These are phyloP conservation scores for Moricandia moricandioides DNA, from an alignment of 345 rosid species.

Conservation along the genomic window DNA sequence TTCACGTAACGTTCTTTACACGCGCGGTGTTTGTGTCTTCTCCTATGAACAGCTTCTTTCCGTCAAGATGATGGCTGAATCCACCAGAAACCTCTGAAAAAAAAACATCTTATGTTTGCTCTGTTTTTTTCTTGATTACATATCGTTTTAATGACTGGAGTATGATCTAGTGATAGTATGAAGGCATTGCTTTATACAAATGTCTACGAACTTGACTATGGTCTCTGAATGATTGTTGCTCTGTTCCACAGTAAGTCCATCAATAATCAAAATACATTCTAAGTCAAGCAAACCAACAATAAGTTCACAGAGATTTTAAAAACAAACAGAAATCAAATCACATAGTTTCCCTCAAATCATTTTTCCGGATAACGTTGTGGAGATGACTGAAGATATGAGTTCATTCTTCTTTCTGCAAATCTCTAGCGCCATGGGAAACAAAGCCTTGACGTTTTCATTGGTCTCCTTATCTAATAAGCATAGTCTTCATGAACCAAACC, in stretches of 20 bases:
- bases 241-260: not conserved
- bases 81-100: conserved; percentile 17
- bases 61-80: conserved; percentile 23
- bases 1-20: conserved; percentile 46
- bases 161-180: not conserved
- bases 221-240: not conserved
- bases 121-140: not conserved
- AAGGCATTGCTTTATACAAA: not conserved
- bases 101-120: not conserved
- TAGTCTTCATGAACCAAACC: not conserved
- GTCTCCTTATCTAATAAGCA: conserved; percentile 7
- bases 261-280: not conserved
- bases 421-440: not conserved
- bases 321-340: not conserved
- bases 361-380: not conserved
- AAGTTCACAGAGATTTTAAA: not conserved
- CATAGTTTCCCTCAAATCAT: not conserved
- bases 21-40: conserved; percentile 43
- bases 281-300: not conserved
- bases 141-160: not conserved
- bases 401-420: not conserved
- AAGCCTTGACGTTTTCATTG: not conserved
- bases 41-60: conserved; percentile 54
- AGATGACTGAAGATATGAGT: not conserved
- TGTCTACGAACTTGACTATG: too few species aligned